Conservation (phyloP, 2,329 filamentous ascomycete species). For the Didymella keratinophila region DNA sequence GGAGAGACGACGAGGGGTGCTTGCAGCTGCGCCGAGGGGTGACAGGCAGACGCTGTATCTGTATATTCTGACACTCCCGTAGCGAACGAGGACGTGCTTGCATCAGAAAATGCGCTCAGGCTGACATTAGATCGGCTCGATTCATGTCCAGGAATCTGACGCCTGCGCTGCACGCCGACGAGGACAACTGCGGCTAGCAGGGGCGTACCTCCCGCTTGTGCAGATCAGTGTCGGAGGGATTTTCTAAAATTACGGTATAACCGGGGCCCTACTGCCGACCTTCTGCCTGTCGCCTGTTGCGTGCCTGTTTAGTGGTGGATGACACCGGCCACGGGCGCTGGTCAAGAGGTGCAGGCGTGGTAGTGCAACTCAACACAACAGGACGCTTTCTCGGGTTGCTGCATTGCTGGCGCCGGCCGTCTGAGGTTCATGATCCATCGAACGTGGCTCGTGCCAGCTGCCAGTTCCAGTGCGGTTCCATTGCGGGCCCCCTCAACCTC, state of each 20-base stretch:
- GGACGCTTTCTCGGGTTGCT: constrained; percentile 9
- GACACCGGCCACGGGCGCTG: constrained; percentile 21
- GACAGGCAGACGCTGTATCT: constrained; percentile 8
- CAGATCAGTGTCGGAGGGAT: constrained; percentile 34
- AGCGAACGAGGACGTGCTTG: constrained; percentile 30
- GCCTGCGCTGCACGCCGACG: constrained; percentile 25
- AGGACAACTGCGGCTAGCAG: constrained; percentile 37
- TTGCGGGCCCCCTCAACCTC: constrained; percentile 15
- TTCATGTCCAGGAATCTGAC: constrained; percentile 22
- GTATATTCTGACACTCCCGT: constrained; percentile 13
- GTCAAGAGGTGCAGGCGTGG: constrained; percentile 19
- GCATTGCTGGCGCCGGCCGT: constrained; percentile 5
- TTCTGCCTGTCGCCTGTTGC: constrained; percentile 14
- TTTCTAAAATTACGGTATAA: constrained; percentile 27
- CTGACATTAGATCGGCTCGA: constrained; percentile 16
- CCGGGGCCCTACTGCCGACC: constrained; percentile 11
- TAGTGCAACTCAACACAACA: constrained; percentile 25
- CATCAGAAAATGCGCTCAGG: constrained; percentile 25
- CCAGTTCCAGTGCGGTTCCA: constrained; percentile 11
- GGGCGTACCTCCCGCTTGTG: constrained; percentile 35
- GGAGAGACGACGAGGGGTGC: constrained; percentile 13
- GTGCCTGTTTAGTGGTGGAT: constrained; percentile 8
- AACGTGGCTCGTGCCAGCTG: constrained; percentile 24
- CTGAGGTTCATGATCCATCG: background rate
- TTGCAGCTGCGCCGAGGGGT: constrained; percentile 12